Percentiles rank a stretch among this genome's conserved stretches.
Evolutionary conservation across 2,329 filamentous ascomycete species (phyloP).

Genomic region (Biscogniauxia mediterranea): DNA sequence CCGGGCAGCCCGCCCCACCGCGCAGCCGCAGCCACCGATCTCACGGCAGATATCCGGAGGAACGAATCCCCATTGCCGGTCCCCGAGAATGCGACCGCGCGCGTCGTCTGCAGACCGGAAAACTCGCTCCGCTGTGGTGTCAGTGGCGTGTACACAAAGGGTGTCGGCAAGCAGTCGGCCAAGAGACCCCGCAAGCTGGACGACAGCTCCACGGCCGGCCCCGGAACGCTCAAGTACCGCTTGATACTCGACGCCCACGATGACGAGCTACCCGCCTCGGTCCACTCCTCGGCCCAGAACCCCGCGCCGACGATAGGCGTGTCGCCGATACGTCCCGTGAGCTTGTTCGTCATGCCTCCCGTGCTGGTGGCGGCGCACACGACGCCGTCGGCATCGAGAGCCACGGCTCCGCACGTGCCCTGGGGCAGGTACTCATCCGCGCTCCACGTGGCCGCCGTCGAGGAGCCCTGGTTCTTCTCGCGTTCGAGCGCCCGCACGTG

Average conservation of each 20-base stretch:
- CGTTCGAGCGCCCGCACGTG: conserved; percentile 57
- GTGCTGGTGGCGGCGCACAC: conserved; percentile 67
- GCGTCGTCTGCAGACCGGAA: conserved; percentile 35
- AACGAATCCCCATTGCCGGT: conserved; percentile 91
- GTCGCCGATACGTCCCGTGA: conserved; percentile 81
- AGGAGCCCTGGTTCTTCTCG: conserved; percentile 41
- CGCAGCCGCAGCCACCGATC: conserved; percentile 71
- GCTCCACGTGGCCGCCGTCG: conserved; percentile 51
- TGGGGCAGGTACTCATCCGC: conserved; percentile 69
- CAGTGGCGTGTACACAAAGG: conserved; percentile 39
- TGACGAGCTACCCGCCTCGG: conserved; percentile 41
- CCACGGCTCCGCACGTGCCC: conserved; percentile 82
- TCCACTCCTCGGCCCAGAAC: conserved; percentile 89
- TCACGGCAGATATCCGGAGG: conserved; percentile 66
- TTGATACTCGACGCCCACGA: conserved; percentile 6
- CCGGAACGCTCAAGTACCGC: conserved; percentile 19
- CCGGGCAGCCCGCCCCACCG: conserved; percentile 58
- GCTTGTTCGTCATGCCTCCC: conserved; percentile 85
- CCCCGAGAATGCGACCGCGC: conserved; percentile 63
- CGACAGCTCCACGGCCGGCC: conserved; percentile 40
- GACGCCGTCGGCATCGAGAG: conserved; percentile 72
- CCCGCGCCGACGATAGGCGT: conserved; percentile 81
- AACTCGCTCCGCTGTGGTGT: background rate
- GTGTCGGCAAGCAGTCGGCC: conserved; percentile 59
- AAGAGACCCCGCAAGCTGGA: conserved; percentile 48